Evolutionary conservation across 2,329 filamentous ascomycete genomes (phyloP).

Genomic region (Monascus ruber): DNA sequence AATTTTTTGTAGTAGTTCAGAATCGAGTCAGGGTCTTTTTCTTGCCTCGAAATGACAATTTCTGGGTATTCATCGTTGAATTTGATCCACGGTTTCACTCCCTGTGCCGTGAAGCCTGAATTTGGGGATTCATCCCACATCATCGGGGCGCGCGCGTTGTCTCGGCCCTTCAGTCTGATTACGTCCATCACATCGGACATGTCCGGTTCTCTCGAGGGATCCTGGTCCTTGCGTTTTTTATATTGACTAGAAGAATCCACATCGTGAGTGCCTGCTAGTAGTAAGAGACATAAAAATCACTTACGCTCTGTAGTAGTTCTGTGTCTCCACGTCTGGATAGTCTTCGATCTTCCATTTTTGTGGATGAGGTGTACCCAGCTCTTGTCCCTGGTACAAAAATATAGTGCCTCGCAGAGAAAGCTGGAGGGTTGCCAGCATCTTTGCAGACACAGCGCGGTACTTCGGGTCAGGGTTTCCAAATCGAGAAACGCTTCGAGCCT

Average conservation of each 20-base stretch:
- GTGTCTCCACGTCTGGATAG: constrained; percentile 29
- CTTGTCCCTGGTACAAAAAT: constrained; percentile 49
- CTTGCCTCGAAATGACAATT: constrained; percentile 44
- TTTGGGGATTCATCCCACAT: constrained; percentile 48
- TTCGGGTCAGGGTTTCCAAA: constrained; percentile 37
- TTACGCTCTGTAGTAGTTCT: constrained; percentile 35
- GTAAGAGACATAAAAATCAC: constrained; percentile 36
- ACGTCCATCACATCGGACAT: constrained; percentile 8
- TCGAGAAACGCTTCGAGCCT: constrained; percentile 44
- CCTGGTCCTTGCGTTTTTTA: constrained; percentile 4
- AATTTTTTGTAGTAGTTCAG: constrained; percentile 47
- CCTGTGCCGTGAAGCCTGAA: constrained; percentile 47
- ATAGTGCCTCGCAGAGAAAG: constrained; percentile 40
- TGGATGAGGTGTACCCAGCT: constrained; percentile 48
- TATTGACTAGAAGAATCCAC: constrained; percentile 1
- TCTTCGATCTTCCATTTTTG: constrained; percentile 37
- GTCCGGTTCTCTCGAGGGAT: constrained; percentile 6
- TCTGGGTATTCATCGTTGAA: constrained; percentile 47
- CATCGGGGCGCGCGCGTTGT: constrained; percentile 56
- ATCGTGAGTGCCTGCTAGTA: background rate
- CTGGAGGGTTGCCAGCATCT: constrained; percentile 41
- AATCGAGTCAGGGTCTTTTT: constrained; percentile 29
- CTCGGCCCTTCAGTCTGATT: constrained; percentile 28
- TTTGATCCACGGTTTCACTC: constrained; percentile 50
- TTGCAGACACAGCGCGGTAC: constrained; percentile 36